Base-by-base conservation (phyloP, 2,329 filamentous ascomycete species). In the Apiospora kogelbergensis region DNA sequence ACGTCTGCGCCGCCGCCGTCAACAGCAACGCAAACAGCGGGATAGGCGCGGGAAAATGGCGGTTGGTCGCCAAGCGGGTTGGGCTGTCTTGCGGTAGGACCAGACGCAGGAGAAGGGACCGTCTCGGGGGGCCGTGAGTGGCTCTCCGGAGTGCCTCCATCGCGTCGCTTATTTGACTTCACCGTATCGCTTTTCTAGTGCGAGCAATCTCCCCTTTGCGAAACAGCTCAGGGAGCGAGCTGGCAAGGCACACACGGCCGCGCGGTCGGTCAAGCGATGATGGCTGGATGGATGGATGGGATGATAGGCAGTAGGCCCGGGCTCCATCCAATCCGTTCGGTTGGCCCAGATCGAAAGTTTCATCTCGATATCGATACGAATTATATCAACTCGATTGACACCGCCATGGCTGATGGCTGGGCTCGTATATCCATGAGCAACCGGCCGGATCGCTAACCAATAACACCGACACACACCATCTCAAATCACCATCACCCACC, bases 301-400 rank as follows among this genome's bases (percentile, higher is more conserved):
- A 46, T 22, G 45, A 22, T 22, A 46, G 45, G 7, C 6, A 44
- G 15, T 22, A 48, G 24, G 46, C 22, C 48, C 48, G 26, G 26
- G 15, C 26, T 30, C 48, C 30, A 33, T 30, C 48, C 30, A 33
- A 17, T 20, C 15, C 13, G 2, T 57, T 57, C 48, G 26, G 26
- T 57, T 57, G 48, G 9, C 53, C 53, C 53, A 60, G 53, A 60
- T 60, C 53, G 53, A 60, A 60, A 60, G 53, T 60, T 60, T 60
- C 53, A 60, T 37, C 53, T 37, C 53, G 53, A 60, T 60, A 60
- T 60, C 22, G 53, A n/a, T n/a, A n/a, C n/a, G n/a, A n/a, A n/a
- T n/a, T n/a, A 60, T 42, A 42, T 42, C 40, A 42, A 15, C 40
- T n/a, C 30, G 53, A 17, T 60, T 33, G 53, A 60, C 30, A 60